Evolutionary conservation across 2,329 filamentous ascomycete genomes (phyloP), one percentile per base, ranked within the genome.

Genomic region (Thielaviopsis punctulata): DNA sequence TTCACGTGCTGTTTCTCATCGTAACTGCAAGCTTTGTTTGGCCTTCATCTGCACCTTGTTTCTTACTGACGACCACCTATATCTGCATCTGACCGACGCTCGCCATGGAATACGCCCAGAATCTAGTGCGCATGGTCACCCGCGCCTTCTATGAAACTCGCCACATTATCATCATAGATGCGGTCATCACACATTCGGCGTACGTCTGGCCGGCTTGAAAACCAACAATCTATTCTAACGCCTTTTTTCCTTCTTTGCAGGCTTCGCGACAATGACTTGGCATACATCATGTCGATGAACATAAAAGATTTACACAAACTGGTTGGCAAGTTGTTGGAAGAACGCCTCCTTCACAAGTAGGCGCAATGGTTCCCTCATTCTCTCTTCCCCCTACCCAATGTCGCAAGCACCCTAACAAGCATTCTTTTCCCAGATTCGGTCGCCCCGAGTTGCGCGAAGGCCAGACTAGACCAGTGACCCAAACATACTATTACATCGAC

Each of bases 401-500:
- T 7, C 41, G 10, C 18, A 33, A 15, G 19, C 21, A 23, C 54
- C n/a, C 22, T 44, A 45, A 22, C 46, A 50, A 22, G 27, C 15
- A 4, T 15, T 49, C 4, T 8, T 21, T 21, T 27, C 15, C 15
- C 23, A 56, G 55, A 43, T 56, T 55, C 30, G 54, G 56, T 15
- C 51, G 87, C 56, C 77, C 81, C 48, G 88, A 95, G 64, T 70
- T 84, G 52, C 81, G 82, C 58, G 84, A 89, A 62, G 86, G 86
- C 49, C 85, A 88, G 55, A 82, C 84, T 54, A 82, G 88, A 50
- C 84, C 86, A 4, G 82, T 84, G 58, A 88, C 84, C 63, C 79
- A 86, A 60, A 94, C 90, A 57, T 98, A 95, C 73, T 98, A 94
- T 70, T 98, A 86, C 67, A 90, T 98, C 64, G 89, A 95, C 64